A percentile compares a stretch with the other conserved stretches of the same genome.
Conservation (phyloP, 257 asterid species). For the Nicotiana undulata region DNA sequence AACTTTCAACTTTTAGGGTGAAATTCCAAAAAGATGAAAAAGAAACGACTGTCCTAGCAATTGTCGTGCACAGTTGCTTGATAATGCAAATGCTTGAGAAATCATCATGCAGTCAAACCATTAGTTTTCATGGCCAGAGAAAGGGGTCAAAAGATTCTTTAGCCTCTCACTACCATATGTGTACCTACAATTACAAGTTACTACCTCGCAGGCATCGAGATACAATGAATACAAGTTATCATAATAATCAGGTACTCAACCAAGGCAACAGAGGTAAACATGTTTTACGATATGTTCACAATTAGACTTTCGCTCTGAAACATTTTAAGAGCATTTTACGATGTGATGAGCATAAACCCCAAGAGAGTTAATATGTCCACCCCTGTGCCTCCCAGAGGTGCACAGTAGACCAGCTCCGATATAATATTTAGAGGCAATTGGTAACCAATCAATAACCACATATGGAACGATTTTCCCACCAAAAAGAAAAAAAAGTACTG, state of each 20-base stretch:
- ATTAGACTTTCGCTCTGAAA: not conserved
- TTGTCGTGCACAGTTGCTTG: not conserved
- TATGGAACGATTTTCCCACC: not conserved
- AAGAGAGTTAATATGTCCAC: not conserved
- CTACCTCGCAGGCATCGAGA: not conserved
- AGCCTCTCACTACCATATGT: not conserved
- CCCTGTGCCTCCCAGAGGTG: not conserved
- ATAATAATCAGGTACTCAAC: not conserved
- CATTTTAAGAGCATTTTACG: not conserved
- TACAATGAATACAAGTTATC: not conserved
- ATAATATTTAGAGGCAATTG: not conserved
- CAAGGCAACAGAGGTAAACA: not conserved
- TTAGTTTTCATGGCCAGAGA: not conserved
- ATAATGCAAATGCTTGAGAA: not conserved
- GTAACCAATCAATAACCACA: not conserved
- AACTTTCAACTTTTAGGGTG: not conserved
- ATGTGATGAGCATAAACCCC: not conserved
- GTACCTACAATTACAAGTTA: not conserved
- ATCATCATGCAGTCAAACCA: not conserved
- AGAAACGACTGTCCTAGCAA: not conserved
- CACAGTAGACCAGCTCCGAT: not conserved
- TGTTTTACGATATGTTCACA: not conserved
- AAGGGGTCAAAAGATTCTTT: not conserved
- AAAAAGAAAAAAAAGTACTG: not conserved
- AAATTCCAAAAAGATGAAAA: not conserved